Base-by-base conservation (phyloP, 208 protist genomes). In the Wallacemonas sp. region DNA sequence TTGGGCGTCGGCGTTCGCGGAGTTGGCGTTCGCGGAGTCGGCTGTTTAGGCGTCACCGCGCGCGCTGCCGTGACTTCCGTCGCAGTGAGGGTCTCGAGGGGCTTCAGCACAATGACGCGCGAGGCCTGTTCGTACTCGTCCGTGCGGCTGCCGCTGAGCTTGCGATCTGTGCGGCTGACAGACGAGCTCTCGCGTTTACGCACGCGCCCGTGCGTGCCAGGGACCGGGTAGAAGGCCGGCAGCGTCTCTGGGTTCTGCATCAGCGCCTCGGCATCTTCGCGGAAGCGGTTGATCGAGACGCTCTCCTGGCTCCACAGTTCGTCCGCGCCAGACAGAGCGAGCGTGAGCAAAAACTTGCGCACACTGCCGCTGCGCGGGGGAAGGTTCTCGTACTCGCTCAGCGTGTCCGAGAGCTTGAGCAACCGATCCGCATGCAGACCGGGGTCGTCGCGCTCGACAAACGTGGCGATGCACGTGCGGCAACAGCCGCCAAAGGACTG, bases 321-420 rank as follows among this genome's bases (percentile, higher is more conserved):
- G 38, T 52, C 49, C 8, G 4, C 29, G 52, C n/a, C 22, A 3
- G 52, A 44, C 31, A 36, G 25, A 3, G 29, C 38, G 2, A 71
- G 57, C 8, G 44, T 70, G 28, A 3, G 14, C 1, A 82, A 54
- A 45, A 76, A 82, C 29, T 61, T 48, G 18, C 39, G 45, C 44
- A 82, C 77, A 36, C 72, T 82, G 26, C 77, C 77, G 41, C 65
- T 78, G 59, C 59, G 57, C 16, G 72, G 71, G 0, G 64, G 39
- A 2, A 31, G n/a, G 57, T 79, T 79, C 16, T 70, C 22, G 29
- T 72, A 66, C 14, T 32, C 28, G 25, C 63, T 52, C 59, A 71
- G 64, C 29, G 50, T 64, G 25, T 66, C 36, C 2, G 54, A 33
- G 25, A 81, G 59, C 32, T 64, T 39, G 23, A 74, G 65, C 32